These are phyloP conservation scores for Sanghuangporus weigelae DNA, from an alignment of 1,284 basidiomycete species.

Conservation along the genomic window DNA sequence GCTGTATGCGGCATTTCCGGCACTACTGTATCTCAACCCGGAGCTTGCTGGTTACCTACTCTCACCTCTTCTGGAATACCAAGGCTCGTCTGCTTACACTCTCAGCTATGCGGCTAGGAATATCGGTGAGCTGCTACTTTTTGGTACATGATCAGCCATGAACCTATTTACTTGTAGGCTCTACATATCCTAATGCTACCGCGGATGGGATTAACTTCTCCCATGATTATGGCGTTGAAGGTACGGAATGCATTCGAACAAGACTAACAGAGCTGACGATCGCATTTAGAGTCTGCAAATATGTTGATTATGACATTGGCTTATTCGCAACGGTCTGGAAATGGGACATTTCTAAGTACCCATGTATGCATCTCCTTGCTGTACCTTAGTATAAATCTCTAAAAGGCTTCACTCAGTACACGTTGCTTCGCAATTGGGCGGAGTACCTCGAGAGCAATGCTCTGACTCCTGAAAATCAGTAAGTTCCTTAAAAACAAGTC, in stretches of 20 bases:
- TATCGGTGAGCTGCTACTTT: slow-evolving; percentile 28
- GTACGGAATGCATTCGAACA: slow-evolving; percentile 21
- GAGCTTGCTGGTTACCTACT: slow-evolving; percentile 35
- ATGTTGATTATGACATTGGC: slow-evolving; percentile 38
- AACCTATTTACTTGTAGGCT: slow-evolving; percentile 2
- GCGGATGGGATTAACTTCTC: slow-evolving; percentile 21
- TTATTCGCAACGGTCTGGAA: slow-evolving; percentile 31
- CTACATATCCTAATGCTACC: slow-evolving; percentile 25
- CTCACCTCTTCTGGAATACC: slow-evolving; percentile 39
- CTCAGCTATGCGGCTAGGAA: slow-evolving; percentile 36
- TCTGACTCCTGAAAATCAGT: slow-evolving; percentile 32
- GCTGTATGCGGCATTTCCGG: slow-evolving; percentile 42
- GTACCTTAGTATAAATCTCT: slow-evolving; percentile 23
- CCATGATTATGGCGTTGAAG: slow-evolving; percentile 26
- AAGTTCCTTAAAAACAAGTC: slow-evolving; percentile 19
- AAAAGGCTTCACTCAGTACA: slow-evolving; percentile 38
- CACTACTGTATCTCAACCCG: slow-evolving; percentile 42
- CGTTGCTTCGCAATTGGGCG: slow-evolving; percentile 36
- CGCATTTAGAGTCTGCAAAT: slow-evolving; percentile 30
- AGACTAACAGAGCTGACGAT: neutral
- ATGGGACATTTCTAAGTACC: slow-evolving; percentile 6
- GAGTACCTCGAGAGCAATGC: slow-evolving; percentile 33
- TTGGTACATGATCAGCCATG: neutral
- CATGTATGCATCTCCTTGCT: slow-evolving; percentile 8
- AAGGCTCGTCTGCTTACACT: slow-evolving; percentile 26